A percentile compares a stretch with the other conserved stretches of the same genome.
Evolutionary conservation across 495 filamentous ascomycete genomes (phyloP).

Genomic region (Xylaria scruposa): DNA sequence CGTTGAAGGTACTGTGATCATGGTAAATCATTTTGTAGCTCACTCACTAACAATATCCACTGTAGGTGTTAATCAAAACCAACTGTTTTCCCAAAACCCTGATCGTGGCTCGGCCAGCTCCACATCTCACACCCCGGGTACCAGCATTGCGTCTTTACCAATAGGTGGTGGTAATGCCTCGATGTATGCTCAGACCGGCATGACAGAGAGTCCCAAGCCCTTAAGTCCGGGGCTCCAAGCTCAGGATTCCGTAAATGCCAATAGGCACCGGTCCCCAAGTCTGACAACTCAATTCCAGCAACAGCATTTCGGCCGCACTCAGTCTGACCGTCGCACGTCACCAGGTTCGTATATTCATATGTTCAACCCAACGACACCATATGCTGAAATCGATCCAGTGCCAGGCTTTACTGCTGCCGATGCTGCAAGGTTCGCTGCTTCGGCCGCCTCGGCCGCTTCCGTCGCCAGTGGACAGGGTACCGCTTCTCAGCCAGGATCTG

Average conservation of each 20-base stretch:
- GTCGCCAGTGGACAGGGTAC: constrained; percentile 21
- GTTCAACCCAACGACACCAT: constrained; percentile 31
- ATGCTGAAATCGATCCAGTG: constrained; percentile 41
- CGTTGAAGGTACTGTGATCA: constrained; percentile 56
- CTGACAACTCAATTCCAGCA: constrained; percentile 70
- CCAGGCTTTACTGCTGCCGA: constrained; percentile 57
- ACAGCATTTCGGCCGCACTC: constrained; percentile 65
- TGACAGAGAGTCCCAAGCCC: constrained; percentile 88
- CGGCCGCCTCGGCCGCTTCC: constrained; percentile 44
- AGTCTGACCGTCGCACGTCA: constrained; percentile 48
- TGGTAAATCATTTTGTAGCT: constrained; percentile 41
- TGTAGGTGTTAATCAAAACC: constrained; percentile 63
- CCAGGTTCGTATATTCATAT: constrained; percentile 48
- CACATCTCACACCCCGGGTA: constrained; percentile 58
- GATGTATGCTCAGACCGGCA: constrained; percentile 71
- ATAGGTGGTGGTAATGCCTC: constrained; percentile 59
- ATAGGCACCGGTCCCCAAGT: constrained; percentile 72
- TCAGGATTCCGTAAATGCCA: constrained; percentile 57
- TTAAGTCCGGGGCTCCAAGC: constrained; percentile 74
- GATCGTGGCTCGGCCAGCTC: constrained; percentile 60
- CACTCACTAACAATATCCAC: constrained; percentile 33
- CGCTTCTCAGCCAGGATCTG: constrained; percentile 29
- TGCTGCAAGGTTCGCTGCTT: constrained; percentile 50
- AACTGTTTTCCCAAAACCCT: constrained; percentile 67
- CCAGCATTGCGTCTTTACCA: constrained; percentile 55